These are phyloP conservation scores for Colletotrichum liriopes DNA, from an alignment of 2,329 filamentous ascomycete genomes.

Conservation along the genomic window DNA sequence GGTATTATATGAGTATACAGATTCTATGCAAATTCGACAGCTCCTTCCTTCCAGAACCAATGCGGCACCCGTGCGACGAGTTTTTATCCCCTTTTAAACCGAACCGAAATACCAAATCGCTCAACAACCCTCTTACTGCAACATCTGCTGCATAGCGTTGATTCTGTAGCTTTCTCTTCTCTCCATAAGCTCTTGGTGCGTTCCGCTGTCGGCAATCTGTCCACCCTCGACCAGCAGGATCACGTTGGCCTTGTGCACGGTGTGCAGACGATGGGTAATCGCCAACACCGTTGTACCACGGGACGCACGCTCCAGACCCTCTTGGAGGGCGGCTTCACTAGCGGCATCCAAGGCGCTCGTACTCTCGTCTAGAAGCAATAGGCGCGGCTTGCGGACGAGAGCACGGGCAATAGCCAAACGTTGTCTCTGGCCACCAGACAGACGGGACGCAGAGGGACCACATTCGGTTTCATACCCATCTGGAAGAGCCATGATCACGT, in stretches of 20 bases:
- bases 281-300: conserved; percentile 70
- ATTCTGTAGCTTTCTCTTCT: conserved; percentile 49
- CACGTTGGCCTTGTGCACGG: conserved; percentile 70
- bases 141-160: conserved; percentile 54
- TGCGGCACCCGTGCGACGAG: neutral
- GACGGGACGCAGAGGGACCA: conserved; percentile 79
- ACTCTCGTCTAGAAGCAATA: conserved; percentile 86
- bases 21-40: neutral
- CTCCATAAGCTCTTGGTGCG: conserved; percentile 48
- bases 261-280: conserved; percentile 72
- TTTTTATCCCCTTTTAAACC: neutral
- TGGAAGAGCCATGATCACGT: conserved; percentile 74
- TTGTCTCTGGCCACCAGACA: conserved; percentile 87
- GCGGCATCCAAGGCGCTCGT: conserved; percentile 84
- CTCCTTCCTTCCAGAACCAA: neutral
- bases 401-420: conserved; percentile 85
- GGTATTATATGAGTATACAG: conserved; percentile 1
- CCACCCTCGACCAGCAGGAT: conserved; percentile 69
- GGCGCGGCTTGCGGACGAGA: conserved; percentile 78
- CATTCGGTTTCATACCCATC: conserved; percentile 77
- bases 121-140: conserved; percentile 37
- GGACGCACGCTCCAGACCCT: conserved; percentile 73
- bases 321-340: conserved; percentile 76
- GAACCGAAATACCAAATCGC: neutral
- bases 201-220: conserved; percentile 57